phyloP scores from a whole-genome alignment of 805 yeast genomes.

The Candida tammaniensis region DNA sequence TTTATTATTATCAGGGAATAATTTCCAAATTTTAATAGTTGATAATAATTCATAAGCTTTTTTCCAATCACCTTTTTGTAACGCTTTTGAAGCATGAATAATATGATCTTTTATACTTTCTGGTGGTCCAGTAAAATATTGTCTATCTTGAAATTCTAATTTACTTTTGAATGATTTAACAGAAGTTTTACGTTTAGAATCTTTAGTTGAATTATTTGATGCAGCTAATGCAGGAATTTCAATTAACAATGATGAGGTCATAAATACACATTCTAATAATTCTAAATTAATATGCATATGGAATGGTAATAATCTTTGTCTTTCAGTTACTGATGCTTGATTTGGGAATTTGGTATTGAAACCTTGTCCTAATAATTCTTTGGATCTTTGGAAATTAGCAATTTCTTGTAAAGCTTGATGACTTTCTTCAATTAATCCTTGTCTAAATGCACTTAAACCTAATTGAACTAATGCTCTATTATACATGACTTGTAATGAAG shows the following conservation, averaged over 20 bases:
- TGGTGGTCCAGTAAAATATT: slow-evolving; percentile 95
- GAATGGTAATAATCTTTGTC: slow-evolving; percentile 87
- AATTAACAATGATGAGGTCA: slow-evolving; percentile 82
- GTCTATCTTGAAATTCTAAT: slow-evolving; percentile 90
- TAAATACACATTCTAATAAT: slow-evolving; percentile 88
- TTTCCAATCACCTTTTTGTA: slow-evolving; percentile 89
- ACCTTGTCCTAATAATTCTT: slow-evolving; percentile 94
- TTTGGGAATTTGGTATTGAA: slow-evolving; percentile 63
- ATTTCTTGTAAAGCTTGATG: slow-evolving; percentile 86
- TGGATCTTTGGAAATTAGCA: slow-evolving; percentile 78
- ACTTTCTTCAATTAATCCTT: slow-evolving; percentile 80
- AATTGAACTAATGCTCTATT: slow-evolving; percentile 94
- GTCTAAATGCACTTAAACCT: slow-evolving; percentile 92
- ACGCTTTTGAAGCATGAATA: slow-evolving; percentile 85
- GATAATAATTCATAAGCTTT: slow-evolving; percentile 68
- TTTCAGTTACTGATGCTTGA: slow-evolving; percentile 56
- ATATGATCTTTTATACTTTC: slow-evolving; percentile 93
- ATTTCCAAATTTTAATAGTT: slow-evolving; percentile 81
- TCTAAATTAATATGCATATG: slow-evolving; percentile 98
- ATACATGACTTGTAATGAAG: slow-evolving; percentile 84
- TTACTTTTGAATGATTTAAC: slow-evolving; percentile 87
- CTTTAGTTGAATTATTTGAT: slow-evolving; percentile 63
- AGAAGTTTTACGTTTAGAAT: slow-evolving; percentile 52
- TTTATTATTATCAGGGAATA: slow-evolving; percentile 66
- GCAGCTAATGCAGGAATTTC: slow-evolving; percentile 90